Evolutionary conservation across 257 asterid species (phyloP).

Genomic region (Solanum appendiculatum): DNA sequence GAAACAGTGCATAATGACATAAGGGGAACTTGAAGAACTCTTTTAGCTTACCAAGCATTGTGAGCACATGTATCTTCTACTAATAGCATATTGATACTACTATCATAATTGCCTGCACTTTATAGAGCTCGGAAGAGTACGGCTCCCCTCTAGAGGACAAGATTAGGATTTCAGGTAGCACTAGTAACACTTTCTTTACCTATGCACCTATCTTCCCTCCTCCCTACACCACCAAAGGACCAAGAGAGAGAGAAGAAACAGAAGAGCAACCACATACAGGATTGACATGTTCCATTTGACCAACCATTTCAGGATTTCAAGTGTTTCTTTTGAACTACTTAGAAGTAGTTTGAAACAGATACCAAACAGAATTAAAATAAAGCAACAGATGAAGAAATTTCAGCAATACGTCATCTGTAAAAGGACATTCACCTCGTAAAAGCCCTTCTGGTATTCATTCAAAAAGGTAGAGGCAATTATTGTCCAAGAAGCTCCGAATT

Average conservation of each 20-base stretch:
- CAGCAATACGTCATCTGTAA: neutral
- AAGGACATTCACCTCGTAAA: slow-evolving; percentile 50
- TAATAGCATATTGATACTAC: neutral
- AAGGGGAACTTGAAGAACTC: neutral
- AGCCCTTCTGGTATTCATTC: slow-evolving; percentile 61
- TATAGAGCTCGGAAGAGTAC: neutral
- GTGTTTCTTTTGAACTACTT: neutral
- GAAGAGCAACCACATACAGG: neutral
- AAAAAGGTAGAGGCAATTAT: slow-evolving; percentile 68
- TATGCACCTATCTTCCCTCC: neutral
- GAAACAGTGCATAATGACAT: neutral
- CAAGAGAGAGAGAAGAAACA: neutral
- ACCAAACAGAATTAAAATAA: neutral
- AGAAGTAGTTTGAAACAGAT: neutral
- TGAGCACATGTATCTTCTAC: neutral
- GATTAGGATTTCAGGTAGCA: neutral
- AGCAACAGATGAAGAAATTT: neutral
- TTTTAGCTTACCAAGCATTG: neutral
- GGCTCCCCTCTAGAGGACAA: neutral
- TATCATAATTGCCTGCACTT: neutral
- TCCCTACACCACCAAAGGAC: neutral
- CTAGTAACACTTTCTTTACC: neutral
- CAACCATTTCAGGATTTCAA: neutral
- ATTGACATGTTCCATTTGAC: neutral
- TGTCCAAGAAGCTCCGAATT: slow-evolving; percentile 78